Conservation (phyloP, 108 stramenopile species). For the Parmales sp. region DNA sequence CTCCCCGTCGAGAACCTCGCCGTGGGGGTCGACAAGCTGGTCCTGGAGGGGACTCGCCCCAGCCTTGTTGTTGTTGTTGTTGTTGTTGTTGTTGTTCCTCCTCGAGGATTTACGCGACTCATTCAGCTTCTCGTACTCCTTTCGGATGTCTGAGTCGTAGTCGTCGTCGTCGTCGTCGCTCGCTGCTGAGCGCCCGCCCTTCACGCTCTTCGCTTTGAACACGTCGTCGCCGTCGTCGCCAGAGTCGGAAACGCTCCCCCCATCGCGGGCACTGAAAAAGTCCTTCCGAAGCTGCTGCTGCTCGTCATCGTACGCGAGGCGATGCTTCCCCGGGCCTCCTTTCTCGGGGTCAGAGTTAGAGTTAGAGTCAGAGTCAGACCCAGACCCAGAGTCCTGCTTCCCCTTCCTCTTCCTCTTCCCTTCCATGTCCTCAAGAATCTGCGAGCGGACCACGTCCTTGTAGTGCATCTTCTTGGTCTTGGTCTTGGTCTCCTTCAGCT, state of each 20-base stretch:
- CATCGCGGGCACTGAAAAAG: conserved; percentile 42
- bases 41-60: conserved; percentile 40
- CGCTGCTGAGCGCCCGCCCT: background rate
- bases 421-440: conserved; percentile 80
- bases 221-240: conserved; percentile 38
- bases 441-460: conserved; percentile 91
- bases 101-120: conserved; percentile 21
- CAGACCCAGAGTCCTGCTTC: background rate
- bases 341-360: conserved; percentile 11
- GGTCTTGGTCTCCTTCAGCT: conserved; percentile 18
- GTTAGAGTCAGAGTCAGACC: conserved; percentile 2
- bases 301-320: conserved; percentile 82
- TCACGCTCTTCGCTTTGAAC: conserved; percentile 37
- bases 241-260: conserved; percentile 18
- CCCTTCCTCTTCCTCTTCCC: conserved; percentile 22
- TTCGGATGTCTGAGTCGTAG: conserved; percentile 7
- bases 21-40: conserved; percentile 56
- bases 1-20: conserved; percentile 82
- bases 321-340: conserved; percentile 3
- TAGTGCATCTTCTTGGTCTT: conserved; percentile 46
- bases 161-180: background rate
- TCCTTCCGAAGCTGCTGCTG: conserved; percentile 71
- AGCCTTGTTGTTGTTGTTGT: conserved; percentile 27
- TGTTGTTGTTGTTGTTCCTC: conserved; percentile 31
- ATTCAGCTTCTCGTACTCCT: conserved; percentile 17